These are phyloP conservation scores for Termitomyces sp. DNA, from an alignment of 768 basidiomycete genomes.

Conservation along the genomic window DNA sequence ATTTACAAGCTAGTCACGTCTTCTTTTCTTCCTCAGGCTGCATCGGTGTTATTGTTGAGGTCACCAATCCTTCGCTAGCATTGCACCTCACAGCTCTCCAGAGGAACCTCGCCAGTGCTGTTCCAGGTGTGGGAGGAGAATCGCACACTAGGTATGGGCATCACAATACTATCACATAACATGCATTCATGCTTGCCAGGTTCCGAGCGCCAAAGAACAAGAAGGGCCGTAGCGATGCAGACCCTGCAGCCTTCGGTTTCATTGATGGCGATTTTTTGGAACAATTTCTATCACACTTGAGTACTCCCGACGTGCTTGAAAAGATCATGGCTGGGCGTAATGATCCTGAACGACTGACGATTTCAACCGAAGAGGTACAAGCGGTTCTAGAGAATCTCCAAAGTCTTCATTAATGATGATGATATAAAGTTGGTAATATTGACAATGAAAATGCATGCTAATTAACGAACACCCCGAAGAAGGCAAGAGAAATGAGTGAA, in stretches of 20 bases:
- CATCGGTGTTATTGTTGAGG: slow-evolving; percentile 67
- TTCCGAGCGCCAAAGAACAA: slow-evolving; percentile 65
- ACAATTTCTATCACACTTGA: slow-evolving; percentile 43
- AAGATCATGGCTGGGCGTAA: slow-evolving; percentile 53
- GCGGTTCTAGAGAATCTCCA: slow-evolving; percentile 46
- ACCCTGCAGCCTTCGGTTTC: slow-evolving; percentile 63
- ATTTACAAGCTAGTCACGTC: slow-evolving; percentile 57
- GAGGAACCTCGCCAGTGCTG: slow-evolving; percentile 61
- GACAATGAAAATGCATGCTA: slow-evolving; percentile 16
- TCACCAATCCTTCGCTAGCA: slow-evolving; percentile 45
- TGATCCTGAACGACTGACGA: slow-evolving; percentile 51
- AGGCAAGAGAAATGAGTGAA: not conserved
- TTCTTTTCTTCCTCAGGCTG: slow-evolving; percentile 78
- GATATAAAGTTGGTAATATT: slow-evolving; percentile 4
- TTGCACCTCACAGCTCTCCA: slow-evolving; percentile 66
- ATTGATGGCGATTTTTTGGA: slow-evolving; percentile 88
- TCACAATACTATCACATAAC: not conserved
- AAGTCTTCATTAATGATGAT: slow-evolving; percentile 43
- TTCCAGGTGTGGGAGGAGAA: slow-evolving; percentile 47
- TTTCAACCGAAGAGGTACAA: slow-evolving; percentile 39
- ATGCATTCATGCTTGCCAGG: slow-evolving; percentile 29
- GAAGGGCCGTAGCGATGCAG: slow-evolving; percentile 52
- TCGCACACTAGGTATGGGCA: slow-evolving; percentile 55
- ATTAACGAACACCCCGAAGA: slow-evolving; percentile 6
- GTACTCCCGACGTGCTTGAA: slow-evolving; percentile 36